Base-by-base conservation (phyloP, 2,329 filamentous ascomycete genomes). In the Hymenoscyphus linearis region DNA sequence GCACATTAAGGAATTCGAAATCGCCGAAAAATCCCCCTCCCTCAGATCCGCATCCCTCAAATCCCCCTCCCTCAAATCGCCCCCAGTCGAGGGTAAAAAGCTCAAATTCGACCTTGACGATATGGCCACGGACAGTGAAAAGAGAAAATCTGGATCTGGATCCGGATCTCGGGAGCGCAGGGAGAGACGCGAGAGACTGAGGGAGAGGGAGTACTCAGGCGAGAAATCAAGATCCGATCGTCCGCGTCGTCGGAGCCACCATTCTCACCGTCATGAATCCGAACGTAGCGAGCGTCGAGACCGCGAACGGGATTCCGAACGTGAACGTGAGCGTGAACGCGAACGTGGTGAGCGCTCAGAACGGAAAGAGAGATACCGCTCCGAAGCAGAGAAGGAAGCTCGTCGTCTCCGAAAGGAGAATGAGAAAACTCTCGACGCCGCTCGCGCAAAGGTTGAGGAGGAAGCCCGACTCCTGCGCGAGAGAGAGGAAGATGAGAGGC, bases 341-440 rank as follows among this genome's bases (percentile, higher is more conserved):
- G 65, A 67, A 31, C 62, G 52, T 12, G 60, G 50, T 14, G 65
- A 66, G 31, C 61, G 31, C 31, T 31, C 31, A 31, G 31, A 31
- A 31, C 31, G 52, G 52, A 65, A 66, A 47, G 57, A 65, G n/a
- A 60, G 27, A n/a, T 62, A 67, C 34, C 60, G 61, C 26, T 59
- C 50, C 2, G 68, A 67, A 26, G 66, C 68, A 57, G 70, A 70
- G 10, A 65, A 59, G 40, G 69, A 71, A 57, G 65, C 65, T 3
- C 62, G 66, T 44, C 60, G 63, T 26, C 59, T 60, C 14, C 60
- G 68, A 13, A 65, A 58, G n/a, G 69, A 71, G 47, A 59, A 62
- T 12, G 68, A 68, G 31, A 67, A 65, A 35, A 56, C 65, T 13
- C 64, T 66, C 59, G 64, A 65, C n/a, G 52, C 62, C 50, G 68